Percentiles rank a stretch among this genome's conserved stretches.
phyloP scores from a whole-genome alignment of 768 basidiomycete genomes.

The Galerina marginata region DNA sequence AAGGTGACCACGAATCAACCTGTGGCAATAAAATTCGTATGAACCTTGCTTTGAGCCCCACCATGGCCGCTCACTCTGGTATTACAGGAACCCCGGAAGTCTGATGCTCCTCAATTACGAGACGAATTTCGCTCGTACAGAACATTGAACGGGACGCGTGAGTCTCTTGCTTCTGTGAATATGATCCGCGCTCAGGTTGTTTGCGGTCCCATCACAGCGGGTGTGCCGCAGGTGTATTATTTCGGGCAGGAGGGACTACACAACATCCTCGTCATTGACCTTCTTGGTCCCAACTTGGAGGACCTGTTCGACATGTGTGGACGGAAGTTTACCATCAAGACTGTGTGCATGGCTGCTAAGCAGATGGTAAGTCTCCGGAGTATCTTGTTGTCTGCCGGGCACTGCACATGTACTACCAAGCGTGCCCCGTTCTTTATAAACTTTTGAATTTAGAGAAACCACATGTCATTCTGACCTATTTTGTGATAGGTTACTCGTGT shows the following conservation, averaged over 20 bases:
- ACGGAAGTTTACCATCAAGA: slow-evolving; percentile 98
- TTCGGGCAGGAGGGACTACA: slow-evolving; percentile 99
- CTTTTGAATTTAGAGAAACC: too few species aligned
- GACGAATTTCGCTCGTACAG: slow-evolving; percentile 98
- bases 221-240: slow-evolving; percentile 97
- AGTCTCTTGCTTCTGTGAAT: slow-evolving; percentile 35
- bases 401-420: background rate
- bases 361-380: slow-evolving; percentile 80
- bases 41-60: slow-evolving; percentile 32
- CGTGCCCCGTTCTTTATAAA: background rate
- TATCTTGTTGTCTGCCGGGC: background rate
- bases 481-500: slow-evolving; percentile 84
- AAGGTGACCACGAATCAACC: slow-evolving; percentile 71
- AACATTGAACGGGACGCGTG: slow-evolving; percentile 89
- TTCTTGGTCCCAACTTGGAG: slow-evolving; percentile 96
- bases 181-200: slow-evolving; percentile 16
- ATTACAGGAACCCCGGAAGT: slow-evolving; percentile 90
- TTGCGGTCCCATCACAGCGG: slow-evolving; percentile 55
- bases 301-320: slow-evolving; percentile 99
- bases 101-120: slow-evolving; percentile 95
- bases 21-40: slow-evolving; percentile 96
- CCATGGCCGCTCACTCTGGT: slow-evolving; percentile 10
- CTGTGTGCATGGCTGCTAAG: slow-evolving; percentile 98
- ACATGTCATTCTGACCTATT: slow-evolving; percentile 15
- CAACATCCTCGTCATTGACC: slow-evolving; percentile 93